Percentiles rank a stretch among this genome's conserved stretches.
Evolutionary conservation across 2,329 filamentous ascomycete species (phyloP).

Genomic region (Ceratocystis albifundus): DNA sequence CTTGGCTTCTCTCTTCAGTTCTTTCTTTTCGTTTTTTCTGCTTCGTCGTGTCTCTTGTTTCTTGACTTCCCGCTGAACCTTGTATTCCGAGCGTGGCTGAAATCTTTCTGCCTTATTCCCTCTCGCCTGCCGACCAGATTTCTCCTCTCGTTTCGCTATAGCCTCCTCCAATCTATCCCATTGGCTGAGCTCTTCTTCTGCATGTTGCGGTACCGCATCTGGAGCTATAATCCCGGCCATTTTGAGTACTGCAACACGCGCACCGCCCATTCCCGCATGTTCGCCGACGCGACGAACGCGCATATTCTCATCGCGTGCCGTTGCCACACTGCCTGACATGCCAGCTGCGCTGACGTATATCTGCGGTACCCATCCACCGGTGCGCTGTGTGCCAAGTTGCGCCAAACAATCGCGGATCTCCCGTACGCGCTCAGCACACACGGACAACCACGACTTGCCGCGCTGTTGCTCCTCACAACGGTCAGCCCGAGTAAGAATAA

Average conservation of each 20-base stretch:
- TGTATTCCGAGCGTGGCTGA: not conserved
- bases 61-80: not conserved
- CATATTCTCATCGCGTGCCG: conserved; percentile 21
- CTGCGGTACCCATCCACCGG: conserved; percentile 29
- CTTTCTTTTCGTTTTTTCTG: not conserved
- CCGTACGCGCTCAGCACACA: conserved; percentile 27
- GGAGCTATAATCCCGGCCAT: conserved; percentile 32
- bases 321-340: conserved; percentile 29
- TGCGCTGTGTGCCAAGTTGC: conserved; percentile 25
- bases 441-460: conserved; percentile 25
- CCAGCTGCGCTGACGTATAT: conserved; percentile 33
- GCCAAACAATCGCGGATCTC: conserved; percentile 27
- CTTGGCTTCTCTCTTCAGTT: not conserved
- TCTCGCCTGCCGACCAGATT: not conserved
- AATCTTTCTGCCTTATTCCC: not conserved
- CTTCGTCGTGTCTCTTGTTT: not conserved
- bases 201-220: not conserved
- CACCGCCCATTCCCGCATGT: conserved; percentile 33
- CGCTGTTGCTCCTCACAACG: conserved; percentile 31
- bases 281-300: conserved; percentile 25
- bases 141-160: conserved; percentile 22
- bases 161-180: conserved; percentile 26
- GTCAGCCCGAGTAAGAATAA: conserved; percentile 48
- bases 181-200: not conserved
- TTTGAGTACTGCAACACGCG: conserved; percentile 33